Conservation (phyloP, 164 flowering plant species). For the Kalanchoe fedtschenkoi region DNA sequence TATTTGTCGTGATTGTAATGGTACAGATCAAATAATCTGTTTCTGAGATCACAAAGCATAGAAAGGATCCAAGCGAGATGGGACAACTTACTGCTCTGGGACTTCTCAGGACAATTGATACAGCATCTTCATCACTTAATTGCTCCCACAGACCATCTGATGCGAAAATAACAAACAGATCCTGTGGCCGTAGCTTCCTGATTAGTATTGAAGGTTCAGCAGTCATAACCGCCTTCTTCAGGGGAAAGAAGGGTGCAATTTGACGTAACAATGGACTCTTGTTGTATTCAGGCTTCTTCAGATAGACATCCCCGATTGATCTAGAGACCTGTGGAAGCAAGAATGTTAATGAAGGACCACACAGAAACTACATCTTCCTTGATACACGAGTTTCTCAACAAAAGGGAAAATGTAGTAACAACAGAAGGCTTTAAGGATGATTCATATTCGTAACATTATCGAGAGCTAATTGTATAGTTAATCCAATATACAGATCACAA, state of each 20-base stretch:
- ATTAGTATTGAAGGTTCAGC: constrained; percentile 57
- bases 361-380: neutral
- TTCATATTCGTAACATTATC: too few species aligned
- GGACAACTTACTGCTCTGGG: constrained; percentile 42
- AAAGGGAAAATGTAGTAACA: too few species aligned
- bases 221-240: constrained; percentile 48
- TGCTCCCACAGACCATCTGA: constrained; percentile 89
- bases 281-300: constrained; percentile 63
- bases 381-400: too few species aligned
- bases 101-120: constrained; percentile 42
- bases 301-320: constrained; percentile 65
- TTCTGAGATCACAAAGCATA: too few species aligned
- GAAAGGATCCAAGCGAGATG: neutral
- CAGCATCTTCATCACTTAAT: constrained; percentile 53
- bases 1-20: too few species aligned
- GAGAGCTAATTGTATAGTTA: too few species aligned
- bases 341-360: neutral
- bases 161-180: constrained; percentile 60
- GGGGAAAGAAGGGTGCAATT: constrained; percentile 30
- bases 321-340: constrained; percentile 52
- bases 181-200: constrained; percentile 38
- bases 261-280: constrained; percentile 42
- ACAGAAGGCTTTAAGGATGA: too few species aligned
- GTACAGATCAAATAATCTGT: too few species aligned
- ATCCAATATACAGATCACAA: too few species aligned